phyloP scores from a whole-genome alignment of 192 early-diverging fungal species.

The Mortierella alpina region DNA sequence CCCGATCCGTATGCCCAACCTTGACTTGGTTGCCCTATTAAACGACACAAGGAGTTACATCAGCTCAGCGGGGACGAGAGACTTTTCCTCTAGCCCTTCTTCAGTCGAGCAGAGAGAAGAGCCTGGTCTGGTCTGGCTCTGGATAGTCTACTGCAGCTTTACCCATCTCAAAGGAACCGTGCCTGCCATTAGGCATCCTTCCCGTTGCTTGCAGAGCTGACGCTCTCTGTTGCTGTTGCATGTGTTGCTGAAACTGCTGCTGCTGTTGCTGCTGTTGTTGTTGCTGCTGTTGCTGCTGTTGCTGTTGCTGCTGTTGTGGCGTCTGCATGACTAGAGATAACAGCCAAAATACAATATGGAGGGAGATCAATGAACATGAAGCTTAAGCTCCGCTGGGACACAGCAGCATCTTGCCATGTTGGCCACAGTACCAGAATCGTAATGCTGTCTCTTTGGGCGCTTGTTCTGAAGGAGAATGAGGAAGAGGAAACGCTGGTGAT shows the following conservation, averaged over 20 bases:
- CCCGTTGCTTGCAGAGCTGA: conserved; percentile 42
- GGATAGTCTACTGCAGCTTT: background rate
- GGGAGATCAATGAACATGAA: too few species aligned
- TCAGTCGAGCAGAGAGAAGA: background rate
- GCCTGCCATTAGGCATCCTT: conserved; percentile 47
- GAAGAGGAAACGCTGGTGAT: too few species aligned
- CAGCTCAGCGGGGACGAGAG: background rate
- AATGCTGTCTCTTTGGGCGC: too few species aligned
- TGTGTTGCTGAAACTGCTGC: conserved; percentile 38
- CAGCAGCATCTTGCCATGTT: too few species aligned
- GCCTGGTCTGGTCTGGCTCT: background rate
- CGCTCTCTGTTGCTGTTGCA: conserved; percentile 43
- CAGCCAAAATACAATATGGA: too few species aligned
- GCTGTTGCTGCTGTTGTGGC: conserved; percentile 40
- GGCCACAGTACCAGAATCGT: too few species aligned
- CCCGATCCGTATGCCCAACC: conserved; percentile 51
- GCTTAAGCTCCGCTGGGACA: too few species aligned
- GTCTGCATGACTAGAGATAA: conserved; percentile 38
- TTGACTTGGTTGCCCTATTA: conserved; percentile 47
- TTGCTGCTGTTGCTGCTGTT: conserved; percentile 40
- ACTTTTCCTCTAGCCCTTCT: background rate
- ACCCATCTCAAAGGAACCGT: conserved; percentile 54
- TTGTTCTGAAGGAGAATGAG: too few species aligned
- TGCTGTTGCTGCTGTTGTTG: conserved; percentile 44
- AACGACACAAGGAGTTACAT: background rate